A percentile compares a stretch with the other conserved stretches of the same genome.
These are phyloP conservation scores for Pestalotiopsis fici DNA, from an alignment of 2,329 filamentous ascomycete species.

Conservation along the genomic window DNA sequence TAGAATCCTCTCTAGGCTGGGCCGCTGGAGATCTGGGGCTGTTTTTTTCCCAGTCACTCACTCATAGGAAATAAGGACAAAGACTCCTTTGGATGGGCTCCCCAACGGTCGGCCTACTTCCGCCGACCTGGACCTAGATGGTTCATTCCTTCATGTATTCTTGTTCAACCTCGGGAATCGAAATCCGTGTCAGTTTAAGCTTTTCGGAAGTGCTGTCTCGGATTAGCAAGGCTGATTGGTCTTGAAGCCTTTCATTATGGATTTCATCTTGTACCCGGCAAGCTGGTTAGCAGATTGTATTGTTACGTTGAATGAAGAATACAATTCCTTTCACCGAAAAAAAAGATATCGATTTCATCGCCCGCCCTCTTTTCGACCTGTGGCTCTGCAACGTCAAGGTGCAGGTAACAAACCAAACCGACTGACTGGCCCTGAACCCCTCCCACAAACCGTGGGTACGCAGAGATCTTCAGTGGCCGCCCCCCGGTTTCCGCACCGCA, in stretches of 20 bases:
- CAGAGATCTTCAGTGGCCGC: background rate
- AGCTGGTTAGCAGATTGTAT: too few species aligned
- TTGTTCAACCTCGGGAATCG: constrained; percentile 1
- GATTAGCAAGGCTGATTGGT: background rate
- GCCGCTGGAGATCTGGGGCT: too few species aligned
- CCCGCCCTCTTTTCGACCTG: too few species aligned
- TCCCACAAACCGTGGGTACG: background rate
- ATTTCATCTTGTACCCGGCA: background rate
- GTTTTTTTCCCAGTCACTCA: too few species aligned
- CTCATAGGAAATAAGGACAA: too few species aligned
- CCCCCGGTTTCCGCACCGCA: background rate
- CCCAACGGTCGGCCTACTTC: background rate
- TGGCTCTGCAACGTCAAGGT: too few species aligned
- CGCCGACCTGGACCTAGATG: constrained; percentile 5
- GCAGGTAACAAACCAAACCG: background rate
- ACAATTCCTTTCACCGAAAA: background rate
- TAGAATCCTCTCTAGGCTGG: background rate
- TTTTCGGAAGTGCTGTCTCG: constrained; percentile 2
- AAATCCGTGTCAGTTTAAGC: constrained; percentile 3
- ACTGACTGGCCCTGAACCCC: background rate
- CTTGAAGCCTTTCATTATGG: background rate
- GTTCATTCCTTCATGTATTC: background rate
- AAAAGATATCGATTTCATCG: too few species aligned
- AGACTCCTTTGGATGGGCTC: too few species aligned
- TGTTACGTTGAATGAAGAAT: too few species aligned